phyloP scores from a whole-genome alignment of 169 alveolate species.

The Plasmodium billcollinsi region DNA sequence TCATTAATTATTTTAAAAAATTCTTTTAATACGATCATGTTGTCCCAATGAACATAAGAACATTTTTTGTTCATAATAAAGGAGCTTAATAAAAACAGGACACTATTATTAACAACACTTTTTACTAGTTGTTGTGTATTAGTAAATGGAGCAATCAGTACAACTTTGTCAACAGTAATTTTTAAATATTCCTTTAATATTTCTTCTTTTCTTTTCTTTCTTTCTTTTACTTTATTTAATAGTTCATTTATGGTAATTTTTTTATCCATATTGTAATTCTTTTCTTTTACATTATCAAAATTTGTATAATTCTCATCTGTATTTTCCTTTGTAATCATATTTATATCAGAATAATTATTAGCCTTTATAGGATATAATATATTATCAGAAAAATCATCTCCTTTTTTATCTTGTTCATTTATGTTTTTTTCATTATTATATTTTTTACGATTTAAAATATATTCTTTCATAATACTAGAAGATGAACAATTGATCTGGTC shows the following conservation, averaged over 20 bases:
- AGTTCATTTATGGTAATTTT: not conserved
- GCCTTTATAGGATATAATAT: not conserved
- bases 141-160: conserved; percentile 69
- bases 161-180: conserved; percentile 41
- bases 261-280: not conserved
- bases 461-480: not conserved
- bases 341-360: not conserved
- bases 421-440: not conserved
- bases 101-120: conserved; percentile 56
- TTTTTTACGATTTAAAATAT: not conserved
- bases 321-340: not conserved
- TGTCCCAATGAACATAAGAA: conserved; percentile 74
- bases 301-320: not conserved
- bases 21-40: conserved; percentile 47
- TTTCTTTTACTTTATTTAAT: not conserved
- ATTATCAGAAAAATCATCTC: not conserved
- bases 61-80: conserved; percentile 73
- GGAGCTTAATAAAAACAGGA: conserved; percentile 40
- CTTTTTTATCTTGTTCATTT: not conserved
- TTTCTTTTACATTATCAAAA: not conserved
- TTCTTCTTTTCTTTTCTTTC: conserved; percentile 3
- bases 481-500: not conserved
- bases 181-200: conserved; percentile 24
- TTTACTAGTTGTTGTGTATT: conserved; percentile 73
- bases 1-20: conserved; percentile 39